Evolutionary conservation across 331 rosid species (phyloP).

Genomic region (Stylosanthes scabra): DNA sequence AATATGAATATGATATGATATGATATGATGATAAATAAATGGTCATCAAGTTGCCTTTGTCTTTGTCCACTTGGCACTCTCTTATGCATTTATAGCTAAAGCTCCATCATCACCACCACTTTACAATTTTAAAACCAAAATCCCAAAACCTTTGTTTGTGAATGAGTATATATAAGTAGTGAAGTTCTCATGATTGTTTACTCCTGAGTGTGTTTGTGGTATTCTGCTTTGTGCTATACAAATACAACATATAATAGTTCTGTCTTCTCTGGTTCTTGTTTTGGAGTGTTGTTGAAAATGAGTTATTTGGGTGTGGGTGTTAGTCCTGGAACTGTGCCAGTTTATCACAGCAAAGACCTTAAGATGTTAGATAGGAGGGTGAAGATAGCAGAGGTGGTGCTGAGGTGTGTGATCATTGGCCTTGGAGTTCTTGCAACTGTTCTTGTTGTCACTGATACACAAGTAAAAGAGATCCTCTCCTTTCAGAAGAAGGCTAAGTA

Average conservation of each 20-base stretch:
- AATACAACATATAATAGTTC: neutral
- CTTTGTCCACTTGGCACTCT: conserved; percentile 51
- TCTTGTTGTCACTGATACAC: conserved; percentile 79
- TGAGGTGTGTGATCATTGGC: conserved; percentile 64
- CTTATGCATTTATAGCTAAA: neutral
- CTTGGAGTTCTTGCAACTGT: conserved; percentile 67
- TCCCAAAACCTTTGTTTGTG: neutral
- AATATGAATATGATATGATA: neutral
- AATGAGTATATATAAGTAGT: conserved; percentile 37
- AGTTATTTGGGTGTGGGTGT: conserved; percentile 69
- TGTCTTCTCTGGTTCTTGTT: neutral
- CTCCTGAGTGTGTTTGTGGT: no score
- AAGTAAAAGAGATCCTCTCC: conserved; percentile 63
- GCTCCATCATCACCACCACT: conserved; percentile 39
- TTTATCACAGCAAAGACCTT: conserved; percentile 50
- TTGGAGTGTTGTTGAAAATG: conserved; percentile 42
- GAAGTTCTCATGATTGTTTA: neutral
- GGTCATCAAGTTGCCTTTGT: conserved; percentile 30
- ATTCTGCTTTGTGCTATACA: no score
- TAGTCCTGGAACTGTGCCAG: conserved; percentile 77
- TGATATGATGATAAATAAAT: no score
- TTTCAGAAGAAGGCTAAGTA: conserved; percentile 68
- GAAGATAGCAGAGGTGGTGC: conserved; percentile 64
- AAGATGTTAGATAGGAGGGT: conserved; percentile 59
- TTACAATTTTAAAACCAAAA: conserved; percentile 17